A percentile compares a stretch with the other conserved stretches of the same genome.
Evolutionary conservation across 2,329 filamentous ascomycete genomes (phyloP).

Genomic region (Colletotrichum sp.): DNA sequence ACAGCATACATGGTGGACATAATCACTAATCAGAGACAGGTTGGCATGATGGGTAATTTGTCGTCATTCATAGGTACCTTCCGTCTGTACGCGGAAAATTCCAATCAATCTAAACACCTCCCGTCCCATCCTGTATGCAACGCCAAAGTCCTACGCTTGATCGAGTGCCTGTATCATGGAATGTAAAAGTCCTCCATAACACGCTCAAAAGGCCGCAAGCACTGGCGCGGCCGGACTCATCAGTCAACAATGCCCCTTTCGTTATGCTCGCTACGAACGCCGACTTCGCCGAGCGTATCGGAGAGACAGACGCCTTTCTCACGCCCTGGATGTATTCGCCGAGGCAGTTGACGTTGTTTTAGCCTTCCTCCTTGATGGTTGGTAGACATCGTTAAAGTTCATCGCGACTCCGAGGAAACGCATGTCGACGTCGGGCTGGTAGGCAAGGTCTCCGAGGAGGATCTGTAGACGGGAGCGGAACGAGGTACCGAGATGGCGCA

Average conservation of each 20-base stretch:
- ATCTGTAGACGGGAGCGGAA: conserved; percentile 82
- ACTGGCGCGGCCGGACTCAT: not conserved
- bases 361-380: conserved; percentile 72
- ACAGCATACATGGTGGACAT: not conserved
- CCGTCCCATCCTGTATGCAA: not conserved
- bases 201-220: not conserved
- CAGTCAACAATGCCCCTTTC: not conserved
- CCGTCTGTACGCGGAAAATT: not conserved
- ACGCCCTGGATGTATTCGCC: conserved; percentile 12
- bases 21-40: not conserved
- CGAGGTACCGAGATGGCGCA: conserved; percentile 74
- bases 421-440: conserved; percentile 95
- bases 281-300: not conserved
- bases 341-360: conserved; percentile 34
- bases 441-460: conserved; percentile 86
- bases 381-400: conserved; percentile 99
- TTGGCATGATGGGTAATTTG: not conserved
- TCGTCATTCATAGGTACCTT: not conserved
- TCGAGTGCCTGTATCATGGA: not conserved
- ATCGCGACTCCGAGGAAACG: conserved; percentile 94
- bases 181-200: not conserved
- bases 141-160: not conserved
- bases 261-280: not conserved
- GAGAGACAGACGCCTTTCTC: not conserved
- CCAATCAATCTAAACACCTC: not conserved